Percentiles rank a stretch among this genome's conserved stretches.
These are phyloP conservation scores for Claviceps fusiformis DNA, from an alignment of 2,329 filamentous ascomycete species.

Conservation along the genomic window DNA sequence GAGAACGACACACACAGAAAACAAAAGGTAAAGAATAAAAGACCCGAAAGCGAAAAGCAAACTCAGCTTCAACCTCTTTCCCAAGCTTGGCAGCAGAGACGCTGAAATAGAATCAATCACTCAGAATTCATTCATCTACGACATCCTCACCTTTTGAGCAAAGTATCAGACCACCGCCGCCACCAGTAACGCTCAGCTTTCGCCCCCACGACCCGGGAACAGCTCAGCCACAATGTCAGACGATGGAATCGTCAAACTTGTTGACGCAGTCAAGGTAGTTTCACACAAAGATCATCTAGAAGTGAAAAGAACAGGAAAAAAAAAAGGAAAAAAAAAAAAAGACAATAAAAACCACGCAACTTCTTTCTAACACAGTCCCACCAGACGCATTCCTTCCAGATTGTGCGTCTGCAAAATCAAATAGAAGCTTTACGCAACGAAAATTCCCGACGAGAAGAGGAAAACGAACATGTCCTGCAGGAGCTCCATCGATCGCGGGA, in stretches of 20 bases:
- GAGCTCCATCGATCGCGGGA: background rate
- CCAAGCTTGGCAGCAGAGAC: no score
- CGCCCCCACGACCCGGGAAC: background rate
- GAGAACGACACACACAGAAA: no score
- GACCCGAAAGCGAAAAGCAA: no score
- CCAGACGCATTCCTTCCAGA: constrained; percentile 8
- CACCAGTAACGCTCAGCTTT: background rate
- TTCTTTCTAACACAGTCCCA: background rate
- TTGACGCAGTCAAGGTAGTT: background rate
- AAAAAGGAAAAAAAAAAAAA: no score
- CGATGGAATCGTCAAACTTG: background rate
- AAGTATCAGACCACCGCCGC: background rate
- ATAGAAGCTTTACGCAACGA: background rate
- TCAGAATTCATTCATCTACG: background rate
- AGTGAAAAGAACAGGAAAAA: background rate
- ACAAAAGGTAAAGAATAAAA: background rate
- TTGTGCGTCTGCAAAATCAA: constrained; percentile 8
- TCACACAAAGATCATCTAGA: background rate
- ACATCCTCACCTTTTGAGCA: background rate
- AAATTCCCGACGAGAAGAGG: background rate
- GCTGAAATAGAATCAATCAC: no score
- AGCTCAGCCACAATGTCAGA: background rate
- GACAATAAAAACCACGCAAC: no score
- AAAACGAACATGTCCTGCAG: background rate
- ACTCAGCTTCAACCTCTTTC: no score